phyloP scores from a whole-genome alignment of 2,329 filamentous ascomycete species.

The Fusarium xyrophilum region DNA sequence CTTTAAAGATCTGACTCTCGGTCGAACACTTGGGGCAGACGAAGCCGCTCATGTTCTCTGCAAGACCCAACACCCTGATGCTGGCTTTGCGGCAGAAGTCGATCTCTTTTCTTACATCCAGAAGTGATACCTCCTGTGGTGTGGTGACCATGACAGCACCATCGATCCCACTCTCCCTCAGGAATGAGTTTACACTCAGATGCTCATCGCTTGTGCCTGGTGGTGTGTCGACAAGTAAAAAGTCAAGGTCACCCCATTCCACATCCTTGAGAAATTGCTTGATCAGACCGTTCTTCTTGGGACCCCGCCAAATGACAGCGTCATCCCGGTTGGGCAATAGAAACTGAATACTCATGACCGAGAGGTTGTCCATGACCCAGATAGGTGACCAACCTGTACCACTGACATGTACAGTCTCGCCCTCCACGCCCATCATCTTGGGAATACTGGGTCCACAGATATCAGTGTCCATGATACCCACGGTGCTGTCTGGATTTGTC shows the following conservation, averaged over 20 bases:
- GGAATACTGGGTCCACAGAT: conserved; percentile 96
- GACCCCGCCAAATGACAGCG: conserved; percentile 95
- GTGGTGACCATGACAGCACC: conserved; percentile 94
- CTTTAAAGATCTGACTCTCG: conserved; percentile 83
- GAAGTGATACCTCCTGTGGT: conserved; percentile 88
- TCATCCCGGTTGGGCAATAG: conserved; percentile 95
- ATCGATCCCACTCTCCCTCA: conserved; percentile 91
- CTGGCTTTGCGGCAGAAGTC: conserved; percentile 97
- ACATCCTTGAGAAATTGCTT: conserved; percentile 99
- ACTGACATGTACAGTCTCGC: conserved; percentile 91
- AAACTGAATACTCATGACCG: conserved; percentile 97
- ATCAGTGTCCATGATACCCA: conserved; percentile 98
- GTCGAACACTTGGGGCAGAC: conserved; percentile 92
- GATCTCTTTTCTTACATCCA: conserved; percentile 96
- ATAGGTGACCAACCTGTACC: conserved; percentile 92
- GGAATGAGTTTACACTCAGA: conserved; percentile 87
- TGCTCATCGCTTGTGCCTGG: conserved; percentile 97
- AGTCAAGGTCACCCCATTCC: conserved; percentile 95
- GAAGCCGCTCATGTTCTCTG: conserved; percentile 98
- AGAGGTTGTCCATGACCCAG: conserved; percentile 92
- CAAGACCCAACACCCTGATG: conserved; percentile 84
- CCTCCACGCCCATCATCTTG: conserved; percentile 98
- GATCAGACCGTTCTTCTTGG: conserved; percentile 98
- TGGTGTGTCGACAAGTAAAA: conserved; percentile 91
- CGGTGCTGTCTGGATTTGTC: conserved; percentile 75